Evolutionary conservation across 129 eudicot genomes (phyloP).

Genomic region (Dittrichia graveolens): DNA sequence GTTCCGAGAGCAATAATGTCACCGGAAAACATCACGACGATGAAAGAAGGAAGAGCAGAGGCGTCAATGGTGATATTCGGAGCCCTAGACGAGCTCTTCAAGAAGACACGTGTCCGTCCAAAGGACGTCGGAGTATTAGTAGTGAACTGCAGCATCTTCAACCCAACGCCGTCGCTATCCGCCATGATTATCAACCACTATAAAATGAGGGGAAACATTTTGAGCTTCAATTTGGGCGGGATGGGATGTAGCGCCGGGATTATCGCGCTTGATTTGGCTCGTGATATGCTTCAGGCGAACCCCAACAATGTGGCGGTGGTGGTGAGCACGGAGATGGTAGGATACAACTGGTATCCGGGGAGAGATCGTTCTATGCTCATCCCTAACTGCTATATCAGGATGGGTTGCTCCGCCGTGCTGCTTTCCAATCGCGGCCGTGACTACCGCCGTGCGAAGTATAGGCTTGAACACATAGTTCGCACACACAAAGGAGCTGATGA

Average conservation of each 20-base stretch:
- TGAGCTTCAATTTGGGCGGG: conserved; percentile 92
- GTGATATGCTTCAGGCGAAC: conserved; percentile 94
- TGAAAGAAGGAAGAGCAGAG: conserved; percentile 95
- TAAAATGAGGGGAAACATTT: conserved; percentile 93
- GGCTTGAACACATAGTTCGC: conserved; percentile 89
- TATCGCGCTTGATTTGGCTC: conserved; percentile 82
- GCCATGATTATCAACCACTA: conserved; percentile 96
- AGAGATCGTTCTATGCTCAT: conserved; percentile 88
- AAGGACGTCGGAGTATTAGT: conserved; percentile 90
- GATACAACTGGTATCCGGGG: conserved; percentile 94
- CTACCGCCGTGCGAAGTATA: conserved; percentile 77
- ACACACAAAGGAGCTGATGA: conserved; percentile 96
- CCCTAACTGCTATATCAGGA: conserved; percentile 88
- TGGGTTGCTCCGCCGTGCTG: conserved; percentile 95
- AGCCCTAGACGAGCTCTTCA: conserved; percentile 91
- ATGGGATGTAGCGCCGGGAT: conserved; percentile 99
- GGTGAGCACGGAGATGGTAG: conserved; percentile 95
- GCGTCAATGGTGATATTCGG: conserved; percentile 92
- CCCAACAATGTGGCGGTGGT: conserved; percentile 90
- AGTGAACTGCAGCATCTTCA: conserved; percentile 93
- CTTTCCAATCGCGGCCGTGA: conserved; percentile 89
- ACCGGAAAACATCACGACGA: conserved; percentile 65
- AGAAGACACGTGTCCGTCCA: conserved; percentile 67
- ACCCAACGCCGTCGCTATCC: conserved; percentile 91
- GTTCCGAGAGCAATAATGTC: conserved; percentile 71